Base-by-base conservation (phyloP, 106 monocot species). In the Agapanthus africanus region DNA sequence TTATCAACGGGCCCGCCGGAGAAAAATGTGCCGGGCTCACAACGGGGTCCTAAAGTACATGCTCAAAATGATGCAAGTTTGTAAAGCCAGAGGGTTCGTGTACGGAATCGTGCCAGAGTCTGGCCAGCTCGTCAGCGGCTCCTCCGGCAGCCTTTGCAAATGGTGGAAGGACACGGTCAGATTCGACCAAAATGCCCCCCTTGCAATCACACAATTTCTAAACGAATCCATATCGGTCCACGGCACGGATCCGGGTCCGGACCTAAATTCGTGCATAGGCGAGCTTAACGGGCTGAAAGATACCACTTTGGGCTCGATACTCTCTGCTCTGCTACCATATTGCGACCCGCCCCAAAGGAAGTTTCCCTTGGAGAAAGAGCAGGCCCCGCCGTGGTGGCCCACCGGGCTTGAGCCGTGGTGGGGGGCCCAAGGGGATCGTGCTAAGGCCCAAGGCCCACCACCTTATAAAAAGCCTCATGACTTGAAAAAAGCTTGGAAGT, bases 391-490 rank as follows among this genome's bases (percentile, higher is more conserved):
- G 0, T 80, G 80, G 75, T 80, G 80, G 80, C 80, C 80, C 10
- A 80, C 70, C 0, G 80, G 80, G 15, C 11, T 59, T 1, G 80
- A 80, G 76, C n/a, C 27, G 0, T 75, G 80, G 80, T 80, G 75
- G 80, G 80, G 80, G 13, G 38, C 59, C 5, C 80, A 80, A 37
- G 75, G 69, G n/a, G 61, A 63, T 22, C 3, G 6, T 34, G 37
- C 54, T 11, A 46, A 65, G 49, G 66, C 65, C 13, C 52, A 75
- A 25, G 80, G 80, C 3, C 75, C 66, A 9, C 80, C 80, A 4
- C 80, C 80, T 34, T 80, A 80, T 44, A 70, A 66, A 52, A 80
- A 76, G 75, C 75, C 80, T 8, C 75, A 80, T 47, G 80, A 76
- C 42, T 59, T 76, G n/a, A 80, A 66, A 44, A 80, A 80, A 42